Evolutionary conservation across 1,284 basidiomycete species (phyloP), one percentile per base, ranked within the genome.

Genomic region (Gomphus bonarii): DNA sequence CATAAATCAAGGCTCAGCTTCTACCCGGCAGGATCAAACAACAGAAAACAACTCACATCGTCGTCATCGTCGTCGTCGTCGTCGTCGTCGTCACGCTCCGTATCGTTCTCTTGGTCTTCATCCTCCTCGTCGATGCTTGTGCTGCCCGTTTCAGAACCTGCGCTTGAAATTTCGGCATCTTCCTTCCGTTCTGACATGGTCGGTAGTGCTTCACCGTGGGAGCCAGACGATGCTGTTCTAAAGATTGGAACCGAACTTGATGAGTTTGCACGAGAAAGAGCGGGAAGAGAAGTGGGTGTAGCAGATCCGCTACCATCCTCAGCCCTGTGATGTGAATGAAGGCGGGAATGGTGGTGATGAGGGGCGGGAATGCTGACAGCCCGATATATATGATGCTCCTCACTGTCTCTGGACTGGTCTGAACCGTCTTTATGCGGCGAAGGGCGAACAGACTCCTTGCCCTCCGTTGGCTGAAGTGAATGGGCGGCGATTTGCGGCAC

Each of bases 351-450:
- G 50, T 64, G 64, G 28, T 64, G 63, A 36, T 63, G 63, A 36
- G 64, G 67, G 10, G 70, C 70, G 25, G 73, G 72, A 42, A 75
- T 62, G 30, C 62, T 70, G 42, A 73, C 66, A 16, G 70, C 70
- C 12, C 66, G 60, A 43, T 63, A 62, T 38, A 64, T 53, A 55
- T 65, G 62, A 30, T 61, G 61, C 22, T 61, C 62, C 18, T 18
- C 52, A 33, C 25, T 46, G 46, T 55, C 52, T 11, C 31, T 46
- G 18, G 18, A 38, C 31, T 54, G 28, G 28, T 50, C 42, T 14
- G 18, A n/a, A 16, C 43, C 52, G n/a, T 16, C 16, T 47, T 46
- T 40, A 8, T 9, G 38, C 16, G 6, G n/a, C 16, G 38, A 16
- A n/a, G 38, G 36, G 51, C 28, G 31, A 20, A 33, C n/a, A 18